phyloP scores from a whole-genome alignment of 2,329 filamentous ascomycete genomes.

The Lithohypha guttulata region DNA sequence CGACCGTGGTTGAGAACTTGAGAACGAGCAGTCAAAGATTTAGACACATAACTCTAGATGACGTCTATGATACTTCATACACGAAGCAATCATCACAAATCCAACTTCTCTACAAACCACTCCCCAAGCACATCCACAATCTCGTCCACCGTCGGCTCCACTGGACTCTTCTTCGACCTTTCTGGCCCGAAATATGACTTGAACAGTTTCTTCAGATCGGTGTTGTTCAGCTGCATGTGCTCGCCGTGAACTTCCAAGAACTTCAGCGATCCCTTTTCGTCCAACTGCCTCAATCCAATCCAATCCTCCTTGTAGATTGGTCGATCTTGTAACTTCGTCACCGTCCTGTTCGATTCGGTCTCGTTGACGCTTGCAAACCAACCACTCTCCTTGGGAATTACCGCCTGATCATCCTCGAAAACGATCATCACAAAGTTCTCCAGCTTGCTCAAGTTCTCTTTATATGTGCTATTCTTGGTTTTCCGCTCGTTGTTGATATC shows the following conservation, averaged over 20 bases:
- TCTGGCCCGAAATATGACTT: slow-evolving; percentile 35
- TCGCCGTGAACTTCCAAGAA: slow-evolving; percentile 64
- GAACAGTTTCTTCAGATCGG: slow-evolving; percentile 57
- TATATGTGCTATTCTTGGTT: slow-evolving; percentile 64
- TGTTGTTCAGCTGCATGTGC: slow-evolving; percentile 70
- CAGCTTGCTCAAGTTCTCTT: slow-evolving; percentile 55
- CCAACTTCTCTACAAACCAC: background rate
- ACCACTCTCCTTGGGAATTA: slow-evolving; percentile 77
- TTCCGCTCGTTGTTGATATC: slow-evolving; percentile 90
- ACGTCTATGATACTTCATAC: no score
- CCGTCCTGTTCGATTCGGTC: slow-evolving; percentile 48
- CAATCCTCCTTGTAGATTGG: slow-evolving; percentile 81
- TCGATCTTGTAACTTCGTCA: slow-evolving; percentile 57
- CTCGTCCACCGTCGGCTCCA: background rate
- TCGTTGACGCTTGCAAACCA: slow-evolving; percentile 85
- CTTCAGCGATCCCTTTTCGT: slow-evolving; percentile 65
- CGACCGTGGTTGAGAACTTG: no score
- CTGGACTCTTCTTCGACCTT: background rate
- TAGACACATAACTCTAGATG: no score
- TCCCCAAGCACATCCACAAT: background rate
- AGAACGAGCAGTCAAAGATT: no score
- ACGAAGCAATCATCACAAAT: no score
- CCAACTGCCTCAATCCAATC: slow-evolving; percentile 71
- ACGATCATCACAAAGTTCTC: slow-evolving; percentile 79
- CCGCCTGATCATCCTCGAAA: slow-evolving; percentile 76